Percentiles rank a stretch among this genome's conserved stretches.
Conservation (phyloP, 805 yeast species). For the Candida coleopterorum region DNA sequence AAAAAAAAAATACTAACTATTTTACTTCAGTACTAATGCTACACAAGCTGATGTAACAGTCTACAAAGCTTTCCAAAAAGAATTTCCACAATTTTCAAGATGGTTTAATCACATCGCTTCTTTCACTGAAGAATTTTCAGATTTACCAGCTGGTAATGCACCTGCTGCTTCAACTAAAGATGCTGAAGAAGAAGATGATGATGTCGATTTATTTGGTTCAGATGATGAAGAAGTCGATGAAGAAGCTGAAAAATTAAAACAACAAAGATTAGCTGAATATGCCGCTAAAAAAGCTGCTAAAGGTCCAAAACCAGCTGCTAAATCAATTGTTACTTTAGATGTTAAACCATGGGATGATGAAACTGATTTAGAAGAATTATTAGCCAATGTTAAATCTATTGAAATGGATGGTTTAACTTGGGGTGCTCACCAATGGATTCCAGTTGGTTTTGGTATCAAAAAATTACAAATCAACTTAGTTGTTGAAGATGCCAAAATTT, state of each 20-base stretch:
- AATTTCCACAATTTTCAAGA: constrained; percentile 93
- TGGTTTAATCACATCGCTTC: constrained; percentile 99
- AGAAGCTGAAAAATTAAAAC: constrained; percentile 96
- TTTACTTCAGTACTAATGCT: constrained; percentile 63
- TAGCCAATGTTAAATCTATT: constrained; percentile 80
- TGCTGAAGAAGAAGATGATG: constrained; percentile 82
- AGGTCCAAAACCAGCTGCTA: constrained; percentile 98
- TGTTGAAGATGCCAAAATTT: constrained; percentile 94
- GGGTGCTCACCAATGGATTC: constrained; percentile 97
- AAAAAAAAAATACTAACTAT: too few relatives aligned
- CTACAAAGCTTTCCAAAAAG: constrained; percentile 88
- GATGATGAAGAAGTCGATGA: constrained; percentile 92
- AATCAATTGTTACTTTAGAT: constrained; percentile 93
- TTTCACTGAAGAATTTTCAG: constrained; percentile 76
- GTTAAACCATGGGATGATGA: constrained; percentile 99
- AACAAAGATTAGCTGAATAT: constrained; percentile 96
- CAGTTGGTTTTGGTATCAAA: constrained; percentile 99
- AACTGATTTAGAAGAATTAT: constrained; percentile 87
- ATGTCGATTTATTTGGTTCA: constrained; percentile 92
- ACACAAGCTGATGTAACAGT: constrained; percentile 94
- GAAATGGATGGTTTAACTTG: constrained; percentile 91
- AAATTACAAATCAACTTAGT: constrained; percentile 98
- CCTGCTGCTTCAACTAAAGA: constrained; percentile 54
- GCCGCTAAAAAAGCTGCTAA: constrained; percentile 95
- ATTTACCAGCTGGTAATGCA: constrained; percentile 75